Evolutionary conservation across 257 asterid species (phyloP), one percentile per base, ranked within the genome.

Genomic region (Eucommia ulmoides): DNA sequence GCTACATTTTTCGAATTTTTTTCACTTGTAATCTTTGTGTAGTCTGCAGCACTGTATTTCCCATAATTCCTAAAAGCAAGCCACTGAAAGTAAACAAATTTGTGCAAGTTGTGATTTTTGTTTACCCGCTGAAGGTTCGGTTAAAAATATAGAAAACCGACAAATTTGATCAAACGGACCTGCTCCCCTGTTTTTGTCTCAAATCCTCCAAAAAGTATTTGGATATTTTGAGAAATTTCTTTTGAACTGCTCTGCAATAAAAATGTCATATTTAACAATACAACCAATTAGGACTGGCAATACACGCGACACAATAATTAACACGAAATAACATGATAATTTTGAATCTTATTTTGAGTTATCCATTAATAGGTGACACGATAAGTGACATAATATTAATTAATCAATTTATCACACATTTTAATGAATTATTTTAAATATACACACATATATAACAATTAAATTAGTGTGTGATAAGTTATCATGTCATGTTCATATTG

Each of bases 111-210:
- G 41, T 23, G 46, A 35, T 18, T 7, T 12, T n/a, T n/a, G n/a
- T n/a, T n/a, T n/a, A n/a, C n/a, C n/a, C n/a, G n/a, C n/a, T n/a
- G n/a, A 9, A 42, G 5, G 15, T 10, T 29, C 8, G 38, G 12
- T 29, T 5, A 12, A 29, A 5, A 12, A 29, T 29, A 7, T 29
- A 5, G 38, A 29, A 29, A 5, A 29, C 38, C 12, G 38, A 29
- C 38, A 23, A 35, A 51, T 24, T 48, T 10, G 20, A 48, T 49
- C 11, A 33, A 33, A 33, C 56, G 54, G 51, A 77, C 97, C 92
- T 88, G 97, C 80, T 88, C 97, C 55, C 97, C 97, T 2, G 78
- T 84, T 73, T 70, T 84, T 59, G 93, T 88, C 84, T 88, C 97
- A 50, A 88, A 88, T 46, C 97, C 97, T 60, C 97, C 97, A 26